Base-by-base conservation (phyloP, 108 stramenopile species). In the Discostella stelligeroides region DNA sequence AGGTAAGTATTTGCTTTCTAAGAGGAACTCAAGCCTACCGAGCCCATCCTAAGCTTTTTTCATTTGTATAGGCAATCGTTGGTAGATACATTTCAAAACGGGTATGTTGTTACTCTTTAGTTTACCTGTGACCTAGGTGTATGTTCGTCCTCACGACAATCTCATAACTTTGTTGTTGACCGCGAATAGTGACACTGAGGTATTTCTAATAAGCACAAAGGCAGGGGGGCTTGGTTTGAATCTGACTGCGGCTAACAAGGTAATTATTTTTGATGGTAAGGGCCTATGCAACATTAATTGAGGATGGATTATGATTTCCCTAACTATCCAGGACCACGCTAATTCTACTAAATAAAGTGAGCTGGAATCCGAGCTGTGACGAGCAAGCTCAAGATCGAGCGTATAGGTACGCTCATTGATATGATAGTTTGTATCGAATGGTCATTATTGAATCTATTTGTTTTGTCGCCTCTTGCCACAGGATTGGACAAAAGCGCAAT, bases 151-250 rank as follows among this genome's bases (percentile, higher is more conserved):
- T n/a, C n/a, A n/a, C n/a, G n/a, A n/a, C n/a, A n/a, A n/a, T n/a
- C n/a, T n/a, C n/a, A n/a, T n/a, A n/a, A n/a, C n/a, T n/a, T n/a
- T n/a, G n/a, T n/a, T n/a, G n/a, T n/a, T n/a, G n/a, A n/a, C n/a
- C n/a, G n/a, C n/a, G n/a, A n/a, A n/a, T n/a, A n/a, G n/a, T 25
- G 67, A 82, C 18, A 86, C 85, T 38, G 85, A 86, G 53, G 20
- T 92, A 17, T 92, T 96, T 66, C 70, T 97, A 12, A 84, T 97
- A 21, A 91, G 91, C 18, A 97, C 92, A 17, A 91, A 90, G 59
- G 97, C 96, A 15, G 94, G 92, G 46, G 95, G 95, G 5, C 75
- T 92, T 42, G 95, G 93, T 7, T 62, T 95, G 23, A 95, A 93
- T 62, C 83, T 97, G 10, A 94, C 92, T 24, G 70, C 82, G 53